Conservation (phyloP, 192 early-diverging fungal species). For the Radiomyces spectabilis region DNA sequence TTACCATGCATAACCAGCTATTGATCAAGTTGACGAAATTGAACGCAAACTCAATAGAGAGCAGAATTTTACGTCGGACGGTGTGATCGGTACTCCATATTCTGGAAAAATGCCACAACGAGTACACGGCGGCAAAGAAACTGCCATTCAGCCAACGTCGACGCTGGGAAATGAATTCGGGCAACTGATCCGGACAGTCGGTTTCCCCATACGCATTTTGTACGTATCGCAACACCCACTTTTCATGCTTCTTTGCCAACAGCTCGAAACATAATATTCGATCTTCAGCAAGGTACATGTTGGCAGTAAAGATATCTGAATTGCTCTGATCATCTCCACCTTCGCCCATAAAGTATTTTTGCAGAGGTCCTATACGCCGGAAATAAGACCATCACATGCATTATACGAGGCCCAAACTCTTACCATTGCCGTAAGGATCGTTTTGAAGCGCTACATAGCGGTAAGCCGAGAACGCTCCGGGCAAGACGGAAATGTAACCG, state of each 20-base stretch:
- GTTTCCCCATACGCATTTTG: constrained; percentile 83
- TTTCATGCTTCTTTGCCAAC: constrained; percentile 71
- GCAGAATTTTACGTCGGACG: constrained; percentile 35
- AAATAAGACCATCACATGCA: too few species aligned
- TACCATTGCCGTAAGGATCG: constrained; percentile 42
- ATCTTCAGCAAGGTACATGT: constrained; percentile 93
- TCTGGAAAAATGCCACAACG: constrained; percentile 47
- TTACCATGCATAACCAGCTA: constrained; percentile 71
- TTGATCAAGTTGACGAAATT: constrained; percentile 62
- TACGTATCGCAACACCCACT: constrained; percentile 83
- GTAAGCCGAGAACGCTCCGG: constrained; percentile 96
- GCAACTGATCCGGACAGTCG: constrained; percentile 85
- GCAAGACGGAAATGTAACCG: constrained; percentile 93
- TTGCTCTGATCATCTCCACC: constrained; percentile 36
- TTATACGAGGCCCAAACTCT: too few species aligned
- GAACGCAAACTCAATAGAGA: constrained; percentile 63
- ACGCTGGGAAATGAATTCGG: constrained; percentile 94
- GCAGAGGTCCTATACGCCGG: constrained; percentile 40
- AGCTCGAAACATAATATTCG: constrained; percentile 96
- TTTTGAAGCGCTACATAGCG: constrained; percentile 80
- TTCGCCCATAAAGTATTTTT: constrained; percentile 92
- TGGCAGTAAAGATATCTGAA: constrained; percentile 78
- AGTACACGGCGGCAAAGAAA: constrained; percentile 70
- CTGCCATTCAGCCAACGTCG: constrained; percentile 91
- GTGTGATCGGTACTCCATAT: constrained; percentile 53